Percentiles rank a stretch among this genome's conserved stretches.
phyloP scores from a whole-genome alignment of 2,329 filamentous ascomycete genomes.

The Graphium sp. region DNA sequence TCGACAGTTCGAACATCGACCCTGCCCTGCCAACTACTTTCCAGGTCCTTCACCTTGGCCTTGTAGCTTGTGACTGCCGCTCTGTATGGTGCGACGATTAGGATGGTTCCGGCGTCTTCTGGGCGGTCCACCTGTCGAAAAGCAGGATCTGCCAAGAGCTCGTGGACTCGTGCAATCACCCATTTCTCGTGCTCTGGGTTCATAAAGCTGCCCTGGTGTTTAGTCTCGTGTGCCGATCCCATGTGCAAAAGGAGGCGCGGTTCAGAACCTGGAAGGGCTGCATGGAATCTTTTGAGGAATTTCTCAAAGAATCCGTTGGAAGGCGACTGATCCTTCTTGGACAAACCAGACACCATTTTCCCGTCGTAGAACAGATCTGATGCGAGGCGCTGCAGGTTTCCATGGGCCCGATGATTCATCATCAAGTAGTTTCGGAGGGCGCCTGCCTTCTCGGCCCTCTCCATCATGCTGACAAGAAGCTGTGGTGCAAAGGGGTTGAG shows the following conservation, averaged over 20 bases:
- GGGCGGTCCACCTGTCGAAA: constrained; percentile 15
- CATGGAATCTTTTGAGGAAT: constrained; percentile 13
- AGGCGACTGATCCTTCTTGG: constrained; percentile 13
- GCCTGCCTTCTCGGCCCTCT: constrained; percentile 14
- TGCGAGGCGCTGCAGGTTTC: constrained; percentile 20
- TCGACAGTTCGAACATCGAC: constrained; percentile 25
- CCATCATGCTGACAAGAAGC: constrained; percentile 18
- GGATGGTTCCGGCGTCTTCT: constrained; percentile 15
- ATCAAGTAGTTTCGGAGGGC: constrained; percentile 16
- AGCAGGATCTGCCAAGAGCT: constrained; percentile 12
- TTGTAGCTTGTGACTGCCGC: constrained; percentile 18
- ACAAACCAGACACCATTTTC: constrained; percentile 16
- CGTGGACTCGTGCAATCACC: constrained; percentile 14
- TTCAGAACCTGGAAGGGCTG: constrained; percentile 9
- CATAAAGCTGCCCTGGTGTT: constrained; percentile 18
- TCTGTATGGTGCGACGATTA: constrained; percentile 26
- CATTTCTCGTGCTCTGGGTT: constrained; percentile 20
- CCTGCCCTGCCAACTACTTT: constrained; percentile 11
- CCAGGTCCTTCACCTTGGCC: constrained; percentile 11
- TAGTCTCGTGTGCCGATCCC: constrained; percentile 10
- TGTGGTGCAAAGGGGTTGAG: constrained; percentile 16
- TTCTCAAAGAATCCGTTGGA: no score
- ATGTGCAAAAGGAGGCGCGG: constrained; percentile 20
- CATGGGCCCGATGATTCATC: constrained; percentile 19
- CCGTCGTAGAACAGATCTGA: constrained; percentile 22